Evolutionary conservation across 2,329 filamentous ascomycete species (phyloP).

Genomic region (Pyricularia pennisetigena): DNA sequence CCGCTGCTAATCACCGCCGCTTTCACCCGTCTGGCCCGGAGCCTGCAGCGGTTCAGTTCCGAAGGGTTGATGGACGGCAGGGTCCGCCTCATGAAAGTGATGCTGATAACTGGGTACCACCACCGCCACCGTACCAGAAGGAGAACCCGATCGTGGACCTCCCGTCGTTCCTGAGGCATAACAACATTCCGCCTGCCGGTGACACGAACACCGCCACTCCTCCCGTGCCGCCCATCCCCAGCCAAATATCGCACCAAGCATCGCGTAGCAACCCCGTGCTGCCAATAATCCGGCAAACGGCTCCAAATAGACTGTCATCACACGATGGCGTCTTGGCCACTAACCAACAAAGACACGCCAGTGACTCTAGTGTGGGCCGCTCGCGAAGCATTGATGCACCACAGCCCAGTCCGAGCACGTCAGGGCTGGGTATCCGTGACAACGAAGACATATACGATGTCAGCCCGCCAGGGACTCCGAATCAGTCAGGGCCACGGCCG

Average conservation of each 20-base stretch:
- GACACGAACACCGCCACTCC: background rate
- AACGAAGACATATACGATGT: conserved; percentile 35
- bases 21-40: conserved; percentile 50
- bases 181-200: conserved; percentile 12
- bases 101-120: conserved; percentile 81
- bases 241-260: background rate
- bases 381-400: background rate
- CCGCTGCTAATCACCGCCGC: conserved; percentile 63
- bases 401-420: conserved; percentile 9
- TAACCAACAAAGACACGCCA: conserved; percentile 22
- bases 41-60: conserved; percentile 48
- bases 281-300: conserved; percentile 1
- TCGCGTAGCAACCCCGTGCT: background rate
- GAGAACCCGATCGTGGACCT: conserved; percentile 46
- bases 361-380: conserved; percentile 19
- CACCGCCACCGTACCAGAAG: conserved; percentile 69
- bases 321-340: background rate
- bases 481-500: conserved; percentile 7
- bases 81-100: conserved; percentile 80
- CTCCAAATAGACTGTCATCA: background rate
- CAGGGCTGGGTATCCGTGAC: conserved; percentile 3
- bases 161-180: conserved; percentile 44
- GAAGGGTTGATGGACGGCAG: conserved; percentile 57
- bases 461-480: conserved; percentile 34
- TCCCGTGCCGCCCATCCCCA: background rate